A percentile compares a stretch with the other conserved stretches of the same genome.
Evolutionary conservation across 1,284 basidiomycete species (phyloP).

Genomic region (Papiliotrema nemorosa): DNA sequence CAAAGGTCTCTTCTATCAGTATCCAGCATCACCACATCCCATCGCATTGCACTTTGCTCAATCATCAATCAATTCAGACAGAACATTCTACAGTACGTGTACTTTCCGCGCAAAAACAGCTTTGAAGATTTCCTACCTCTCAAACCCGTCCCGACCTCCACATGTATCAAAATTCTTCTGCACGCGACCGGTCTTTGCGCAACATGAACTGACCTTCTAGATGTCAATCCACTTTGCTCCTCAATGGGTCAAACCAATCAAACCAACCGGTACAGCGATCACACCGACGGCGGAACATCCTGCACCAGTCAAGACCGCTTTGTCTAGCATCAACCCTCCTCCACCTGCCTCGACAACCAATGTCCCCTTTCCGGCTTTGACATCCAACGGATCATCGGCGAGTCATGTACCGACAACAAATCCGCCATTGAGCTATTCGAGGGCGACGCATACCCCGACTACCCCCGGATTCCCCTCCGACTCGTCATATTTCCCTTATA

Average conservation of each 20-base stretch:
- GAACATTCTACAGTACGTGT: too few relatives aligned
- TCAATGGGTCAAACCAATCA: conserved; percentile 49
- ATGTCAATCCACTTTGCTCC: conserved; percentile 50
- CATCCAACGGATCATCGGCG: conserved; percentile 9
- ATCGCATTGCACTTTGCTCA: too few relatives aligned
- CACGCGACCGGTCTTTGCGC: too few relatives aligned
- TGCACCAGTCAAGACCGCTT: conserved; percentile 1
- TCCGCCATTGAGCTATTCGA: conserved; percentile 63
- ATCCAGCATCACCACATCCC: too few relatives aligned
- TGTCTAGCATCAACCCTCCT: too few relatives aligned
- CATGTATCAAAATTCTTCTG: background rate
- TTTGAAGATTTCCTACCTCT: too few relatives aligned
- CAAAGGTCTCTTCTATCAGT: too few relatives aligned
- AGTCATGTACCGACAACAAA: conserved; percentile 30
- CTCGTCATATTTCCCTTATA: conserved; percentile 58
- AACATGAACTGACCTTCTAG: conserved; percentile 13
- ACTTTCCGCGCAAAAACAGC: too few relatives aligned
- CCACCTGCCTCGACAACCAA: conserved; percentile 7
- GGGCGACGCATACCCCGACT: conserved; percentile 41
- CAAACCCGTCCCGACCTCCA: background rate
- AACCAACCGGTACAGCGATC: conserved; percentile 38
- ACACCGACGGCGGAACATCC: conserved; percentile 26
- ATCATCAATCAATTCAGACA: too few relatives aligned
- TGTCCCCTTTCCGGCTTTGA: conserved; percentile 43
- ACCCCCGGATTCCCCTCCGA: conserved; percentile 52